A percentile compares a stretch with the other conserved stretches of the same genome.
These are phyloP conservation scores for Vararia minispora DNA, from an alignment of 768 basidiomycete species.

Conservation along the genomic window DNA sequence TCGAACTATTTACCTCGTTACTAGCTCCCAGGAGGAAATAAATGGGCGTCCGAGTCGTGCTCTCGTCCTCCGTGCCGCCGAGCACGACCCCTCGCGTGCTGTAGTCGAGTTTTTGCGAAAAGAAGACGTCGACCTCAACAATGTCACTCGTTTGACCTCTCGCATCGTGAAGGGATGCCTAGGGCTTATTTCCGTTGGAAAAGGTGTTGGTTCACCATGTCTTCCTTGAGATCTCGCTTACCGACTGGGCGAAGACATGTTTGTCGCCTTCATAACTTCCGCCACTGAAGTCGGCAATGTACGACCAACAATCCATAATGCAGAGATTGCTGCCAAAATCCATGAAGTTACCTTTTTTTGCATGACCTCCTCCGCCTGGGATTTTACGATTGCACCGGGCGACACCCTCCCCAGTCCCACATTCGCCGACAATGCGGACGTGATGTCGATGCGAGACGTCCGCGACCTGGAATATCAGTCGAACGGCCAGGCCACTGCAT, in stretches of 20 bases:
- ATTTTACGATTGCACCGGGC: slow-evolving; percentile 46
- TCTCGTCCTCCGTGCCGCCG: slow-evolving; percentile 63
- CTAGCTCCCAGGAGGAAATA: slow-evolving; percentile 54
- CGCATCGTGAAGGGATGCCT: slow-evolving; percentile 74
- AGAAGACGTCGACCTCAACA: slow-evolving; percentile 56
- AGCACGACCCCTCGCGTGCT: slow-evolving; percentile 42
- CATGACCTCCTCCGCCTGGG: slow-evolving; percentile 76
- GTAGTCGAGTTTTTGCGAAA: slow-evolving; percentile 80
- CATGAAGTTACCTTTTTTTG: slow-evolving; percentile 87
- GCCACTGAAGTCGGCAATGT: slow-evolving; percentile 69
- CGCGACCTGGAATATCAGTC: slow-evolving; percentile 37
- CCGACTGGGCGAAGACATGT: slow-evolving; percentile 45
- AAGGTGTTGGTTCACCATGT: slow-evolving; percentile 28
- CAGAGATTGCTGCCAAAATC: slow-evolving; percentile 71
- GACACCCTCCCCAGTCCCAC: slow-evolving; percentile 50
- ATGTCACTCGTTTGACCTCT: slow-evolving; percentile 55
- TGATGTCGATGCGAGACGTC: slow-evolving; percentile 26
- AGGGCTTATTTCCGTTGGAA: slow-evolving; percentile 66
- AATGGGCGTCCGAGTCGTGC: slow-evolving; percentile 48
- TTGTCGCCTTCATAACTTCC: slow-evolving; percentile 72
- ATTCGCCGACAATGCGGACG: slow-evolving; percentile 39
- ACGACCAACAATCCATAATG: slow-evolving; percentile 40
- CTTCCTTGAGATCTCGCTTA: background rate
- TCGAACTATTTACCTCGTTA: slow-evolving; percentile 62
- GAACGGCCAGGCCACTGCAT: slow-evolving; percentile 28